These are phyloP conservation scores for Begonia masoniana DNA, from an alignment of 306 rosid genomes.

Conservation along the genomic window DNA sequence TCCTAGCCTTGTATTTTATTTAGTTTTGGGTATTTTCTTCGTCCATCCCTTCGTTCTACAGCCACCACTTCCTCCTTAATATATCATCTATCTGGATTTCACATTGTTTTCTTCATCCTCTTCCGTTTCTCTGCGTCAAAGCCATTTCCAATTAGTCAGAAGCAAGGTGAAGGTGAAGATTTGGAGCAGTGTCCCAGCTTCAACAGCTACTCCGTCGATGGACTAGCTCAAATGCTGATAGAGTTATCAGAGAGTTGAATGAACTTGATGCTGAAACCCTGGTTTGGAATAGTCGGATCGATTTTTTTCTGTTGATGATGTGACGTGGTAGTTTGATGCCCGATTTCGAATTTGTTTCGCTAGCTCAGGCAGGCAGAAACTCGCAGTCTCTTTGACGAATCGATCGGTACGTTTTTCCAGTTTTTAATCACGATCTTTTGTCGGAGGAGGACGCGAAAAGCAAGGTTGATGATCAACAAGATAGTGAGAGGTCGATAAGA, in stretches of 20 bases:
- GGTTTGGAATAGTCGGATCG: background rate
- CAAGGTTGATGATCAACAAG: background rate
- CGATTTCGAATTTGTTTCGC: slow-evolving; percentile 64
- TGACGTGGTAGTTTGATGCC: slow-evolving; percentile 3
- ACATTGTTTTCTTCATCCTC: too few species aligned
- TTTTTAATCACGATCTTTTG: slow-evolving; percentile 48
- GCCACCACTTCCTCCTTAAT: background rate
- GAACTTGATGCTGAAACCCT: background rate
- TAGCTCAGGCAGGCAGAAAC: slow-evolving; percentile 17
- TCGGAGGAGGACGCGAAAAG: slow-evolving; percentile 1
- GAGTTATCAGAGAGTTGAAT: slow-evolving; percentile 15
- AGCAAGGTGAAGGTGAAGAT: background rate
- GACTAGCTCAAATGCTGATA: slow-evolving; percentile 18
- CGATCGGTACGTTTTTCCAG: slow-evolving; percentile 37
- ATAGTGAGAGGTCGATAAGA: background rate
- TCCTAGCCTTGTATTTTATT: too few species aligned
- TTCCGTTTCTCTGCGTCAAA: too few species aligned
- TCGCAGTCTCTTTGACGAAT: slow-evolving; percentile 13
- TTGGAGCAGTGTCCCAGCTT: slow-evolving; percentile 9
- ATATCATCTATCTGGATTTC: background rate
- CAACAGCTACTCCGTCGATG: slow-evolving; percentile 4
- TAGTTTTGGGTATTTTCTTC: background rate
- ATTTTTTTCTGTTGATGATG: background rate
- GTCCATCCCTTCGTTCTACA: too few species aligned
- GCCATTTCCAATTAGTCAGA: too few species aligned